Conservation (phyloP, 208 protist species). For the Phytomonas serpens region DNA sequence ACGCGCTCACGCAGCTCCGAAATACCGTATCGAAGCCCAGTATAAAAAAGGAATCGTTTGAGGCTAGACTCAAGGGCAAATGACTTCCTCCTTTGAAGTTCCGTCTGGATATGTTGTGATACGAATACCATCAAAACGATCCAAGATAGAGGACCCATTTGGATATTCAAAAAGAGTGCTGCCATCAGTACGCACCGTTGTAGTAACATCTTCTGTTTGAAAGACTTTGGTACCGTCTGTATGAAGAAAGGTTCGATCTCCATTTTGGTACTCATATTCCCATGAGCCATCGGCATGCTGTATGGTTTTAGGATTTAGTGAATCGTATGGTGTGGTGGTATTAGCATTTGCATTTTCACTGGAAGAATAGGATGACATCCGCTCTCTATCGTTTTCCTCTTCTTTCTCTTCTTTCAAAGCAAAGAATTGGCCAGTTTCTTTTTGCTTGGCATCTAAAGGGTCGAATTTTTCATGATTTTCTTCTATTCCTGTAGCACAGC, state of each 20-base stretch:
- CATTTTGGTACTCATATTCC: slow-evolving; percentile 71
- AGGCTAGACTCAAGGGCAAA: slow-evolving; percentile 4
- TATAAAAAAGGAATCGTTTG: background rate
- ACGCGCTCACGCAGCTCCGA: background rate
- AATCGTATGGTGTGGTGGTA: background rate
- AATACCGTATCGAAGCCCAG: background rate
- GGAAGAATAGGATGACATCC: background rate
- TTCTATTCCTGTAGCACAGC: background rate
- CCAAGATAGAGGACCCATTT: slow-evolving; percentile 62
- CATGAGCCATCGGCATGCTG: slow-evolving; percentile 63
- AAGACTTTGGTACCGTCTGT: slow-evolving; percentile 63
- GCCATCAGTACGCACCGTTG: slow-evolving; percentile 55
- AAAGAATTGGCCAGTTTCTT: background rate
- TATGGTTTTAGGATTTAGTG: slow-evolving; percentile 26
- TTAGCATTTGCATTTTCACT: background rate
- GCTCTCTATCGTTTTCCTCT: background rate
- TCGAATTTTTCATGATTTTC: background rate
- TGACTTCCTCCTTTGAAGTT: slow-evolving; percentile 41
- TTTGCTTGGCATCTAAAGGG: background rate
- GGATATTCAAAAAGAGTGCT: slow-evolving; percentile 73
- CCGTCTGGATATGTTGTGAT: slow-evolving; percentile 71
- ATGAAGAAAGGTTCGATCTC: slow-evolving; percentile 41
- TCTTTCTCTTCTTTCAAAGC: background rate
- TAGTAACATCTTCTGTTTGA: slow-evolving; percentile 40
- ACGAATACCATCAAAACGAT: slow-evolving; percentile 67